Evolutionary conservation across 345 rosid species (phyloP).

Genomic region (Pelargonium nanum): DNA sequence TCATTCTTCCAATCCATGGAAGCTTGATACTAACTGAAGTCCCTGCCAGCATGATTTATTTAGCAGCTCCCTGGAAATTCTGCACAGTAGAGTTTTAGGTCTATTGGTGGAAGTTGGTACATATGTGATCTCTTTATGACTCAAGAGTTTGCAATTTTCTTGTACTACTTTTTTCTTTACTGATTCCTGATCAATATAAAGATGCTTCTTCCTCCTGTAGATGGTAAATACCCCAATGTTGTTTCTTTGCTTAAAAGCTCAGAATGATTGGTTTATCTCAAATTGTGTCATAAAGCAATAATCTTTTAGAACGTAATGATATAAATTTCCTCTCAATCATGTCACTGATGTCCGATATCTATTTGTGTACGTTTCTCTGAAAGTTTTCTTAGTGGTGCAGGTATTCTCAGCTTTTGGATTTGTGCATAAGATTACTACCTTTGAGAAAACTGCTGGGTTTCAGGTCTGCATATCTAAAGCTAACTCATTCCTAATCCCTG

Average conservation of each 20-base stretch:
- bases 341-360: background rate
- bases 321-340: too few species aligned
- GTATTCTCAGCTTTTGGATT: slow-evolving; percentile 99
- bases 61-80: too few species aligned
- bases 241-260: background rate
- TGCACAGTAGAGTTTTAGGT: background rate
- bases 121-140: background rate
- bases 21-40: background rate
- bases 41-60: background rate
- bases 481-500: background rate
- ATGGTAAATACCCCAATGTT: background rate
- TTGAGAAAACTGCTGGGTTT: slow-evolving; percentile 96
- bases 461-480: slow-evolving; percentile 35
- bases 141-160: too few species aligned
- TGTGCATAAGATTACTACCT: slow-evolving; percentile 95
- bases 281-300: background rate
- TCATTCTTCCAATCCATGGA: background rate
- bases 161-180: background rate
- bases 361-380: slow-evolving; percentile 11
- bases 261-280: background rate
- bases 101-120: background rate
- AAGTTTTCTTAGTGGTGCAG: slow-evolving; percentile 38
- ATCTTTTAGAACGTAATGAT: background rate
- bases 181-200: background rate
- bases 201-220: background rate